Base-by-base conservation (phyloP, 768 basidiomycete species). In the Boletus tomentosulus region DNA sequence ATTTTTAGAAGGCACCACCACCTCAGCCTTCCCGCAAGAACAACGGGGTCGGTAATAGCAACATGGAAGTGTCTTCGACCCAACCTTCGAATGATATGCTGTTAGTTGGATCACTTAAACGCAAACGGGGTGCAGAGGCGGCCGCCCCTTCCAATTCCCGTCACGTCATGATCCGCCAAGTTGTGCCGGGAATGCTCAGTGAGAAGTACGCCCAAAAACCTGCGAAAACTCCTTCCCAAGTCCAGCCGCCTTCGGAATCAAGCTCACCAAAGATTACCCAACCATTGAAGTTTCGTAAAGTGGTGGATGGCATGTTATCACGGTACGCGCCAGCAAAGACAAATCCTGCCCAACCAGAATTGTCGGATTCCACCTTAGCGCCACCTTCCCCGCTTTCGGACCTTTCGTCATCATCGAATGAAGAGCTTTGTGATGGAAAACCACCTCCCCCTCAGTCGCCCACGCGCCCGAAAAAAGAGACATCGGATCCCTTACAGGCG, bases 221-320 rank as follows among this genome's bases (percentile, higher is more conserved):
- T 33, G 45, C 59, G 19, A 64, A 63, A 50, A 5, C 33, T n/a
- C 46, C 45, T 35, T 44, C 60, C n/a, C 58, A 48, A 28, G 43
- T 43, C n/a, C 61, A 49, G 24, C 39, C 51, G 12, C 57, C 57
- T 31, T 33, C 24, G n/a, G 60, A 55, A 43, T 25, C 44, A 10
- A 69, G 60, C 37, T 59, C 61, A 2, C 57, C 45, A 16, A 71
- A 61, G 47, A 54, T 16, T 28, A 56, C 49, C 10, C 69, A 68
- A 1, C 70, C 66, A 35, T 58, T 76, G n/a, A 68, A 63, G 55
- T 73, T 73, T 54, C 73, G 75, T 19, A 74, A 73, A 33, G 74
- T 72, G 12, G 66, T 69, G n/a, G 67, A 69, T 46, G 73, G 74
- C 48, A 74, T 71, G 62, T 42, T 70, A 37, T 61, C 71, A 27